Percentiles rank a stretch among this genome's conserved stretches.
Conservation (phyloP, 768 basidiomycete species). For the Albatrellus ellisii region DNA sequence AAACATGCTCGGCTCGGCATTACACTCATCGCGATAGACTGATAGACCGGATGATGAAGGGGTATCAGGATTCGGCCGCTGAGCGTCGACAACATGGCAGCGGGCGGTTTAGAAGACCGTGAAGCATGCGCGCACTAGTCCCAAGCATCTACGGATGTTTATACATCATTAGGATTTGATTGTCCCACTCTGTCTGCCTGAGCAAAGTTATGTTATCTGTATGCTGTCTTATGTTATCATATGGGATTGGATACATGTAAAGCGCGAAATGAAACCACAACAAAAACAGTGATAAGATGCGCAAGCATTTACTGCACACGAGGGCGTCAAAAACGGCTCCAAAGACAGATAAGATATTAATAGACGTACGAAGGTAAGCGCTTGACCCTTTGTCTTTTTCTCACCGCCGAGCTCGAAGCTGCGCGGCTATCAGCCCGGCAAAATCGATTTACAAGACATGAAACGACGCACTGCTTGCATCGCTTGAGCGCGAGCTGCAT, state of each 20-base stretch:
- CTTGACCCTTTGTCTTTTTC: constrained; percentile 99
- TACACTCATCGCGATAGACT: no score
- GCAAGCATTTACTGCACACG: constrained; percentile 6
- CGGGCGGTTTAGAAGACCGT: background rate
- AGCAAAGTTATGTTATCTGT: constrained; percentile 4
- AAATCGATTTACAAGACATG: background rate
- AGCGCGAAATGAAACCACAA: constrained; percentile 1
- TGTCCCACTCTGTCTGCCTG: constrained; percentile 1
- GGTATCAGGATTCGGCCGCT: no score
- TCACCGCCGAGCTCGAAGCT: constrained; percentile 99
- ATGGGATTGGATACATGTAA: constrained; percentile 8
- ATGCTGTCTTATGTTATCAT: constrained; percentile 8
- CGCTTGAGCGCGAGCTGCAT: constrained; percentile 94
- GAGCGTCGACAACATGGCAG: background rate
- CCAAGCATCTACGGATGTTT: background rate
- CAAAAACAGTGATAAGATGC: background rate
- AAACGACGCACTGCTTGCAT: constrained; percentile 85
- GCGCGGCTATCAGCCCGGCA: constrained; percentile 1
- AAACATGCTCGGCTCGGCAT: no score
- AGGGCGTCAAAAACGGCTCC: background rate
- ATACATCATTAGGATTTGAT: background rate
- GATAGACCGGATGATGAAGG: no score
- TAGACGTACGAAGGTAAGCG: constrained; percentile 77
- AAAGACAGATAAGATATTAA: background rate
- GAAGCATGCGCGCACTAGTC: background rate